A percentile compares a stretch with the other conserved stretches of the same genome.
These are phyloP conservation scores for Irpex sp. DNA, from an alignment of 1,284 basidiomycete genomes.

Conservation along the genomic window DNA sequence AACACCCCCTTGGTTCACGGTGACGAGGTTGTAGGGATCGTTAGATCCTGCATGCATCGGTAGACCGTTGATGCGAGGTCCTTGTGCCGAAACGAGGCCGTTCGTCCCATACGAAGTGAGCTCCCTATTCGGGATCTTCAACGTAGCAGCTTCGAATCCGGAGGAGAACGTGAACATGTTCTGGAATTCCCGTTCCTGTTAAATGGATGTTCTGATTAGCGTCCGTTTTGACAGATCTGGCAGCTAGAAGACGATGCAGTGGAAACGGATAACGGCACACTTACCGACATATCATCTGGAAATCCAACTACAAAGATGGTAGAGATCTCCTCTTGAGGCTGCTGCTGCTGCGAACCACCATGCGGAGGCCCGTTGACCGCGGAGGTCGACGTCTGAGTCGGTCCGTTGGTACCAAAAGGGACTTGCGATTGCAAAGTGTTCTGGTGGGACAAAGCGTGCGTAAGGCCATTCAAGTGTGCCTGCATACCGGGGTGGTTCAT, in stretches of 20 bases:
- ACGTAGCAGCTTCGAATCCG: constrained; percentile 95
- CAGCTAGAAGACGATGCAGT: neutral
- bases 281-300: constrained; percentile 96
- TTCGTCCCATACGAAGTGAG: constrained; percentile 60
- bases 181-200: constrained; percentile 94
- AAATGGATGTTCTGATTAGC: constrained; percentile 6
- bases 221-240: neutral
- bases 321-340: constrained; percentile 82
- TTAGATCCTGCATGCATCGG: constrained; percentile 41
- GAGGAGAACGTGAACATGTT: constrained; percentile 98
- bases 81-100: constrained; percentile 25
- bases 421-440: constrained; percentile 8
- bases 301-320: constrained; percentile 99
- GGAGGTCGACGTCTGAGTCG: constrained; percentile 24
- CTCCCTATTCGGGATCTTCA: constrained; percentile 94
- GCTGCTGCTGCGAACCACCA: constrained; percentile 22
- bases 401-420: constrained; percentile 25
- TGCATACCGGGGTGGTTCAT: constrained; percentile 12
- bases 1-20: constrained; percentile 73
- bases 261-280: constrained; percentile 28
- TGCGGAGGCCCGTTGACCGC: constrained; percentile 21
- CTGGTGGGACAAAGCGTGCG: constrained; percentile 18
- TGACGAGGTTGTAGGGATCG: constrained; percentile 77
- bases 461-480: constrained; percentile 24
- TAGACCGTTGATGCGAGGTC: constrained; percentile 16